A percentile compares a stretch with the other conserved stretches of the same genome.
phyloP scores from a whole-genome alignment of 2,329 filamentous ascomycete species.

The Trichoderma endophyticum region DNA sequence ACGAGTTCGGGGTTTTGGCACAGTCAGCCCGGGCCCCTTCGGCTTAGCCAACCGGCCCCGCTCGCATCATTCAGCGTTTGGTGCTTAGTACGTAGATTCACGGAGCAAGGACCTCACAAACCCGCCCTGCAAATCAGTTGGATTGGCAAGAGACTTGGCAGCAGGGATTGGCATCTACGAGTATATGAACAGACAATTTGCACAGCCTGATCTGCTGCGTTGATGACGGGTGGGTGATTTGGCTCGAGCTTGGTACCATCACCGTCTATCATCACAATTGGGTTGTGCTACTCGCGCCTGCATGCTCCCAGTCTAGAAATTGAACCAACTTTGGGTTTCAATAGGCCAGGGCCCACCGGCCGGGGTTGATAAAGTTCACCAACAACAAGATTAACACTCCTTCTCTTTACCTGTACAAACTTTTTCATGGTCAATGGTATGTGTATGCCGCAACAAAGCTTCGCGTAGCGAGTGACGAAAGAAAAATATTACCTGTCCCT shows the following conservation, averaged over 20 bases:
- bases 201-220: neutral
- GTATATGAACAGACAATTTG: neutral
- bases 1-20: neutral
- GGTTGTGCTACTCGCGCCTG: neutral
- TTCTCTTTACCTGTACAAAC: neutral
- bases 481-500: neutral
- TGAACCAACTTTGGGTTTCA: neutral
- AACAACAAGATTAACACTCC: neutral
- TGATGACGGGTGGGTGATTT: neutral
- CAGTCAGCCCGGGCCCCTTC: conserved; percentile 13
- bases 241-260: neutral
- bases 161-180: neutral
- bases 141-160: neutral
- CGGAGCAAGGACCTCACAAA: neutral
- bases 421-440: neutral
- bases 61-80: neutral
- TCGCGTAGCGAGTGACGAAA: neutral
- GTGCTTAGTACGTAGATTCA: neutral
- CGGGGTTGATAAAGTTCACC: neutral
- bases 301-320: neutral
- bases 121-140: neutral
- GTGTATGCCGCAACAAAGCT: neutral
- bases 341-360: neutral
- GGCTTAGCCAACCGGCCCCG: conserved; percentile 13
- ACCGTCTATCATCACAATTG: neutral